Evolutionary conservation across 805 yeast species (phyloP), one percentile per base, ranked within the genome.

Genomic region (Cyberlindnera misumaiensis): DNA sequence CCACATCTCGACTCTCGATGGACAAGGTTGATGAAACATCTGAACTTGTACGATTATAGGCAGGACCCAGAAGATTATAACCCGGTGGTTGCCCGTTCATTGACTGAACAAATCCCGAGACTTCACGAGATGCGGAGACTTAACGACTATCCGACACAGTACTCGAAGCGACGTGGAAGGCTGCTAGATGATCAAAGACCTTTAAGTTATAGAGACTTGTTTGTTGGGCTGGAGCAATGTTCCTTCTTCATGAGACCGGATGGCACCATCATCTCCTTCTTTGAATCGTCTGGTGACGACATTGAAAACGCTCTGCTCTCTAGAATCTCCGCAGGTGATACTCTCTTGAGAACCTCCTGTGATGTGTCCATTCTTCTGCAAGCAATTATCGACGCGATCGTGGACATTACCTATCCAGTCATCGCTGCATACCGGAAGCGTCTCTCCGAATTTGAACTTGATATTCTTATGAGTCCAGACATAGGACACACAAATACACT

Each of bases 171-270:
- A 16, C 40, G 45, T 12, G 40, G 45, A 1, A 42, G 42, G 34
- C 34, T 62, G 14, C 50, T 72, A 20, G 71, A 71, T 41, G 55
- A 56, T 10, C 62, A 62, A 34, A 55, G 76, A 30, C 77, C 77
- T 6, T 55, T 73, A 22, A 66, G 67, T 40, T 47, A 60, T 32
- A 52, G 67, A 45, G 64, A 65, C 10, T 48, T 62, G 39, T 64
- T 62, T 16, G 76, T 76, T 6, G 78, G 75, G 1, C 59, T 73
- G 10, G 83, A 77, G 49, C 82, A 77, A 49, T 72, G 71, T 2
- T 71, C 80, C 0, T 53, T 75, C 34, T 77, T 70, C 43, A 42
- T 77, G 13, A 57, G 69, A 13, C 53, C 60, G 6, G 62, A 68
- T 34, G 63, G 67, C 32, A 67, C 76, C 0, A 70, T 77, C 11